Evolutionary conservation across 345 rosid species (phyloP).

Genomic region (Gossypium thurberi): DNA sequence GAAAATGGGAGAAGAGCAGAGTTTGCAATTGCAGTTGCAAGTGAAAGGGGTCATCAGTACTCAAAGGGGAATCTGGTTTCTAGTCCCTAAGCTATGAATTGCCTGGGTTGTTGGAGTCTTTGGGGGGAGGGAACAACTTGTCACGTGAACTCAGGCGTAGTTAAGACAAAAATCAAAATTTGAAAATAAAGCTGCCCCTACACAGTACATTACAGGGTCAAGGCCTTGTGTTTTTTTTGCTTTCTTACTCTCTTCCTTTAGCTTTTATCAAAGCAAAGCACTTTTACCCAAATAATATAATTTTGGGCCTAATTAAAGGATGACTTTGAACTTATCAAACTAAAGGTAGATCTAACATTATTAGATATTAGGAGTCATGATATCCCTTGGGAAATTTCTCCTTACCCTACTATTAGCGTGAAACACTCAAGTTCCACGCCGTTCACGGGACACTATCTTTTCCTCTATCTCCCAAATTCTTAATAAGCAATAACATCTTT

Average conservation of each 20-base stretch:
- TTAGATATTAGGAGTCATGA: neutral
- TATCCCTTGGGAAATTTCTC: neutral
- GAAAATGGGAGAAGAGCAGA: neutral
- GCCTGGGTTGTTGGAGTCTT: slow-evolving; percentile 9
- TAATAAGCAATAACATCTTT: neutral
- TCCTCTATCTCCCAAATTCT: neutral
- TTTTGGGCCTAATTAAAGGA: no score
- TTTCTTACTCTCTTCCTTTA: neutral
- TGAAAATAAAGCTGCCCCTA: neutral
- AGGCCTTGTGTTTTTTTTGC: neutral
- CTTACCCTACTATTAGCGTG: neutral
- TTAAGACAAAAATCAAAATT: slow-evolving; percentile 16
- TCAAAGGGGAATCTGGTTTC: neutral
- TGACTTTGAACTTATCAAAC: neutral
- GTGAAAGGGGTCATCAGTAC: neutral
- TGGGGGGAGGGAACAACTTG: neutral
- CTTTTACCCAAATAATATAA: no score
- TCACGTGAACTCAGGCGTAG: slow-evolving; percentile 32
- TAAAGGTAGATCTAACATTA: no score
- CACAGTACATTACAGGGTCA: neutral
- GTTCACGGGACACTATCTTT: slow-evolving; percentile 1
- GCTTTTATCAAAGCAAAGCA: no score
- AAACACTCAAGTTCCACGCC: neutral
- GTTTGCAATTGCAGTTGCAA: neutral
- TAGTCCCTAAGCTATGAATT: neutral